These are phyloP conservation scores for Seminavis robusta DNA, from an alignment of 108 stramenopile species.

Conservation along the genomic window DNA sequence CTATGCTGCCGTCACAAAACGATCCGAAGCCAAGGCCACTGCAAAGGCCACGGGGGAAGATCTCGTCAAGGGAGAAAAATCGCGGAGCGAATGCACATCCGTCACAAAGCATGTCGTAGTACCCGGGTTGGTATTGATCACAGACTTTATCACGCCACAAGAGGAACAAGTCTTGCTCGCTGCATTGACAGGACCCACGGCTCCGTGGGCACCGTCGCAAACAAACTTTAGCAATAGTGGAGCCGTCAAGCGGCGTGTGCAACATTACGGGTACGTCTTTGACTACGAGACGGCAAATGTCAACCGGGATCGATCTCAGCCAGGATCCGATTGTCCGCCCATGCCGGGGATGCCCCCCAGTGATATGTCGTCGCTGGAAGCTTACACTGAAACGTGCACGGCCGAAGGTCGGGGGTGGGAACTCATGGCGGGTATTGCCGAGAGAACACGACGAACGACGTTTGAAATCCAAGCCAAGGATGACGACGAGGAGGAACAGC, in stretches of 20 bases:
- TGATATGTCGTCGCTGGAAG: slow-evolving; percentile 28
- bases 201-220: slow-evolving; percentile 84
- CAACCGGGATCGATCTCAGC: slow-evolving; percentile 39
- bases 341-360: slow-evolving; percentile 37
- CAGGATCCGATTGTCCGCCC: slow-evolving; percentile 42
- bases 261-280: slow-evolving; percentile 93
- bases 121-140: slow-evolving; percentile 60
- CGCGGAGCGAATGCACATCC: slow-evolving; percentile 81
- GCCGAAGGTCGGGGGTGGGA: slow-evolving; percentile 68
- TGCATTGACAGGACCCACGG: slow-evolving; percentile 70
- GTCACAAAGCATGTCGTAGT: slow-evolving; percentile 54
- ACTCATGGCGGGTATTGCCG: slow-evolving; percentile 60
- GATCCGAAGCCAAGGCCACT: slow-evolving; percentile 25
- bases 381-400: slow-evolving; percentile 22
- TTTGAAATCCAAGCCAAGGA: slow-evolving; percentile 10
- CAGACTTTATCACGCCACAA: slow-evolving; percentile 48
- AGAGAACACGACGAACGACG: slow-evolving; percentile 47
- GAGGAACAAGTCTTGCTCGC: slow-evolving; percentile 76
- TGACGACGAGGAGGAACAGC: slow-evolving; percentile 4
- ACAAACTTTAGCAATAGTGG: slow-evolving; percentile 53
- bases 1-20: slow-evolving; percentile 59
- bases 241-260: slow-evolving; percentile 64
- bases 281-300: slow-evolving; percentile 88
- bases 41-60: slow-evolving; percentile 18
- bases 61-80: slow-evolving; percentile 48